phyloP scores from a whole-genome alignment of 2,329 filamentous ascomycete genomes.

The Fusarium ambrosium region DNA sequence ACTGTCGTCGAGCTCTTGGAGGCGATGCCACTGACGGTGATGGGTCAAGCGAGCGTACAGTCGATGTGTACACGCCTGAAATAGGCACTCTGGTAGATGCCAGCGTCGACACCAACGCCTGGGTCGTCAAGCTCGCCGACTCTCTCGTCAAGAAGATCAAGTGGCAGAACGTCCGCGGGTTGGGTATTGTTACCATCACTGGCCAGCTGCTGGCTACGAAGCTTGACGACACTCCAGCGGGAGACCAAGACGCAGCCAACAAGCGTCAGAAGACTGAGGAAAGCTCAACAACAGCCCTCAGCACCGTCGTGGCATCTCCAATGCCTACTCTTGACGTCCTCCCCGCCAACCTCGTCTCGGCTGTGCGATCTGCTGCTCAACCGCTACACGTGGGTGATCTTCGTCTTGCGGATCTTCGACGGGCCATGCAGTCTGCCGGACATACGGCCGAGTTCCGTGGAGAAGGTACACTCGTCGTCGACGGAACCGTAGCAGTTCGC shows the following conservation, averaged over 20 bases:
- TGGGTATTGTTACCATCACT: conserved; percentile 93
- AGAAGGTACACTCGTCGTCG: conserved; percentile 91
- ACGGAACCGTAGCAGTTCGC: conserved; percentile 87
- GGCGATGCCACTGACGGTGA: conserved; percentile 17
- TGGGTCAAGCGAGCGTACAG: conserved; percentile 59
- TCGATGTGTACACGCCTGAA: conserved; percentile 85
- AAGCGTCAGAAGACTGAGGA: conserved; percentile 65
- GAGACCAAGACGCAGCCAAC: conserved; percentile 60
- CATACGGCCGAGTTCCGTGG: conserved; percentile 94
- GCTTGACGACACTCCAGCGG: conserved; percentile 55
- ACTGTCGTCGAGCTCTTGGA: conserved; percentile 78
- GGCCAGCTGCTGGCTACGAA: conserved; percentile 69
- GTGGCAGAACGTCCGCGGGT: conserved; percentile 93
- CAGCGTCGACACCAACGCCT: conserved; percentile 97
- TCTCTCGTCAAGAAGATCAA: conserved; percentile 86
- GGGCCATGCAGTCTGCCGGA: conserved; percentile 83
- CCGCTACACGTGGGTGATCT: conserved; percentile 96
- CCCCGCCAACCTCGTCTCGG: conserved; percentile 73
- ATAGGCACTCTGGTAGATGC: conserved; percentile 85
- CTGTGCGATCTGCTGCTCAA: conserved; percentile 82
- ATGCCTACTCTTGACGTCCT: conserved; percentile 68
- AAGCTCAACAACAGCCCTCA: conserved; percentile 44
- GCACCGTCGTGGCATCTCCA: conserved; percentile 41
- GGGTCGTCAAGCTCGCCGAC: conserved; percentile 92
- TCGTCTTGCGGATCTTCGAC: conserved; percentile 86